Evolutionary conservation across 441 rosid species (phyloP).

Genomic region (Gossypium lobatum): DNA sequence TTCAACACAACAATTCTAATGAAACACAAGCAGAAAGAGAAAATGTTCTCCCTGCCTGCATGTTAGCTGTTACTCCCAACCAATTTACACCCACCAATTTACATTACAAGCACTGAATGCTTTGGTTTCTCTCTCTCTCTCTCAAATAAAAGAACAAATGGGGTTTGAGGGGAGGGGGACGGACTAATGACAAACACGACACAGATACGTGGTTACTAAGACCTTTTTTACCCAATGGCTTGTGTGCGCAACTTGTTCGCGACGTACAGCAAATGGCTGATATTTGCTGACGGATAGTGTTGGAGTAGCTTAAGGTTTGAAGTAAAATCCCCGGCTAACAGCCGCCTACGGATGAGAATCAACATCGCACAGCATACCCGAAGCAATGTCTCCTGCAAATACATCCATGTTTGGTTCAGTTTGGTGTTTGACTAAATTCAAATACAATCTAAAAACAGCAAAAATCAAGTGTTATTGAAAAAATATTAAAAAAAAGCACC

Average conservation of each 20-base stretch:
- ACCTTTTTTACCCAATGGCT: conserved; percentile 29
- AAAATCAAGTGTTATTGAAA: not conserved
- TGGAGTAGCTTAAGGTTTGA: conserved; percentile 91
- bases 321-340: conserved; percentile 94
- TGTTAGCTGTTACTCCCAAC: not conserved
- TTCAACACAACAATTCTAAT: not conserved
- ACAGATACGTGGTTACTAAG: not conserved
- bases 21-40: not conserved
- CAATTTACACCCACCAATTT: not conserved
- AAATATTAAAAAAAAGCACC: not conserved
- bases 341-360: conserved; percentile 72
- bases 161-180: not conserved
- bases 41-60: not conserved
- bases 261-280: conserved; percentile 83
- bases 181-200: conserved; percentile 7
- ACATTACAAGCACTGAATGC: not conserved
- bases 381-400: conserved; percentile 75
- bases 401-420: not conserved
- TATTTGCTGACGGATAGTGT: conserved; percentile 80
- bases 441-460: not conserved
- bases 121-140: not conserved
- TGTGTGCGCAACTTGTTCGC: conserved; percentile 74
- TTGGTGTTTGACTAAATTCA: not conserved
- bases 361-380: conserved; percentile 95
- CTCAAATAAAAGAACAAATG: not conserved